Conservation (phyloP, 495 filamentous ascomycete species). For the Neurospora tetrasperma region DNA sequence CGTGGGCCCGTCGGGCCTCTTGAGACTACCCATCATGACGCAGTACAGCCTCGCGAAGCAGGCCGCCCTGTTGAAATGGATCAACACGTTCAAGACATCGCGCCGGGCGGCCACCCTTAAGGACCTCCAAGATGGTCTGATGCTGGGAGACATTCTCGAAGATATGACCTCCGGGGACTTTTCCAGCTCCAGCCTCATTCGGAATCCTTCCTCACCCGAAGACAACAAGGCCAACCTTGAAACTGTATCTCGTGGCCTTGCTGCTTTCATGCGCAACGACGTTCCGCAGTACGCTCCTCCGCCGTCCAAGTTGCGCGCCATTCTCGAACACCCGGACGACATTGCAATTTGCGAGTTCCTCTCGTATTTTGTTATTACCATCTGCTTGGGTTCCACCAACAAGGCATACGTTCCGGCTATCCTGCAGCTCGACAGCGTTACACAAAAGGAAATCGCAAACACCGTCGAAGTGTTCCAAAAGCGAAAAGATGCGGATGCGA, state of each 20-base stretch:
- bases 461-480: conserved; percentile 24
- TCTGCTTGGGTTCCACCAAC: conserved; percentile 47
- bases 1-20: neutral
- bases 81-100: conserved; percentile 26
- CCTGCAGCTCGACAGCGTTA: conserved; percentile 20
- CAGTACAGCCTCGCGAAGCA: conserved; percentile 22
- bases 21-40: conserved; percentile 13
- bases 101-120: conserved; percentile 28
- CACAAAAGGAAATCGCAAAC: conserved; percentile 25
- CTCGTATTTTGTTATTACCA: conserved; percentile 52
- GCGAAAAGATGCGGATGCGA: conserved; percentile 4
- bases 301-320: conserved; percentile 28
- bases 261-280: conserved; percentile 48
- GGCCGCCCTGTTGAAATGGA: conserved; percentile 37
- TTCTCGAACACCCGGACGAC: conserved; percentile 26
- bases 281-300: conserved; percentile 22
- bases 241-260: conserved; percentile 54
- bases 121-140: conserved; percentile 65
- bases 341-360: conserved; percentile 45
- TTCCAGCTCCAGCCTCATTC: conserved; percentile 58
- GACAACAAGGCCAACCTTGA: conserved; percentile 54
- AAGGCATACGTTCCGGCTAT: conserved; percentile 42
- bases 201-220: conserved; percentile 44
- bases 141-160: conserved; percentile 60
- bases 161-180: conserved; percentile 47